Conservation (phyloP, 768 basidiomycete species). For the Zangia roseola region DNA sequence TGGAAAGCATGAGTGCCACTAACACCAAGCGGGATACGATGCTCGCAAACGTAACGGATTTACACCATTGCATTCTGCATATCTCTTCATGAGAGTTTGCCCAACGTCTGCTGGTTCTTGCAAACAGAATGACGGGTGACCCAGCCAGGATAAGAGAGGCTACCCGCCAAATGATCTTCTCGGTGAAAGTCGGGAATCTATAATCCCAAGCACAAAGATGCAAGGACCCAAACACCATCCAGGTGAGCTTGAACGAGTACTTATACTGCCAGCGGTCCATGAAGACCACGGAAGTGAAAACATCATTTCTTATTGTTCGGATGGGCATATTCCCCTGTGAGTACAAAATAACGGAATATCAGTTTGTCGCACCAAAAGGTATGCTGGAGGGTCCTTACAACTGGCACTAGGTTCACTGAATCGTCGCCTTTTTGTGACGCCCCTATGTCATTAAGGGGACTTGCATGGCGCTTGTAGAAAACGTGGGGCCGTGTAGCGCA, state of each 20-base stretch:
- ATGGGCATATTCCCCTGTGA: not conserved
- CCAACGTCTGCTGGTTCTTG: too few species aligned
- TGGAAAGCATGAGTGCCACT: slow-evolving; percentile 1
- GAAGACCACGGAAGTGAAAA: too few species aligned
- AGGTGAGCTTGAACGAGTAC: not conserved
- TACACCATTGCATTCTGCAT: too few species aligned
- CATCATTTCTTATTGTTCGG: not conserved
- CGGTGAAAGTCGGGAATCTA: too few species aligned
- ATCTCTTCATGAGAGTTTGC: too few species aligned
- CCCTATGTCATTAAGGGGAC: not conserved
- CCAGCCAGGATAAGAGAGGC: too few species aligned
- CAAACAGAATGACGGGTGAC: too few species aligned
- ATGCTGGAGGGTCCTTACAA: not conserved
- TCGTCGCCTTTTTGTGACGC: not conserved
- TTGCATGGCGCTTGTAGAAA: not conserved
- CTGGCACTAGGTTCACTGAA: too few species aligned
- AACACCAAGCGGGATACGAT: not conserved
- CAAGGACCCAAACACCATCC: not conserved
- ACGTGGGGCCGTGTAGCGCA: not conserved
- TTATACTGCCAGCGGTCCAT: too few species aligned
- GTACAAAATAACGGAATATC: not conserved
- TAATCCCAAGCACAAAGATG: too few species aligned
- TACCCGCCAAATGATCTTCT: too few species aligned
- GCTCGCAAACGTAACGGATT: too few species aligned
- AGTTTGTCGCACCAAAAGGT: not conserved